These are phyloP conservation scores for Cyclocybe aegerita DNA, from an alignment of 768 basidiomycete genomes.

Conservation along the genomic window DNA sequence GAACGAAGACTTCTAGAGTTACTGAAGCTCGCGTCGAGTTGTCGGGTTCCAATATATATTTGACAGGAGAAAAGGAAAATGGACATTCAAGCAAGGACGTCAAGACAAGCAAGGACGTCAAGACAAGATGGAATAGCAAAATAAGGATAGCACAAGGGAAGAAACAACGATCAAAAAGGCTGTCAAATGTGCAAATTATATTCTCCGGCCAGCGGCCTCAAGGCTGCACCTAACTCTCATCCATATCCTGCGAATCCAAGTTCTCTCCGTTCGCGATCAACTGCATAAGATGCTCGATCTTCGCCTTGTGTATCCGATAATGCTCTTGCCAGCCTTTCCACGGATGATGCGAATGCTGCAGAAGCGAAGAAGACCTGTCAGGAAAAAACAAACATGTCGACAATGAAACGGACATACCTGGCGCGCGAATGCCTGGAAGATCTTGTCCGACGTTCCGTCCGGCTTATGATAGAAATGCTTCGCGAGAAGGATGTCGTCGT, in stretches of 20 bases:
- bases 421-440: slow-evolving; percentile 80
- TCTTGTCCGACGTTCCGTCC: slow-evolving; percentile 79
- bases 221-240: slow-evolving; percentile 17
- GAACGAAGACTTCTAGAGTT: too few relatives aligned
- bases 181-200: too few relatives aligned
- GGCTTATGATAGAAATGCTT: slow-evolving; percentile 71
- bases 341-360: slow-evolving; percentile 82
- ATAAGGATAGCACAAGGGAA: too few relatives aligned
- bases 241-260: slow-evolving; percentile 29
- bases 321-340: slow-evolving; percentile 97
- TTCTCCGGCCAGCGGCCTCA: too few relatives aligned
- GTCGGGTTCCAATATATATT: too few relatives aligned
- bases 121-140: too few relatives aligned
- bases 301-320: slow-evolving; percentile 83
- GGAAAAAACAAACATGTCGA: slow-evolving; percentile 4
- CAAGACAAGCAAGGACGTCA: too few relatives aligned
- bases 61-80: too few relatives aligned
- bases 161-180: too few relatives aligned
- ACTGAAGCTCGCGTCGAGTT: too few relatives aligned
- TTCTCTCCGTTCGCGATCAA: slow-evolving; percentile 57
- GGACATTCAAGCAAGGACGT: too few relatives aligned
- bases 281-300: slow-evolving; percentile 79
- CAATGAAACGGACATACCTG: slow-evolving; percentile 41
- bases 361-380: slow-evolving; percentile 4
- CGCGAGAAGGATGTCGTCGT: slow-evolving; percentile 79